Conservation (phyloP, 2,329 filamentous ascomycete species). For the Colletotrichum euphorbiae region DNA sequence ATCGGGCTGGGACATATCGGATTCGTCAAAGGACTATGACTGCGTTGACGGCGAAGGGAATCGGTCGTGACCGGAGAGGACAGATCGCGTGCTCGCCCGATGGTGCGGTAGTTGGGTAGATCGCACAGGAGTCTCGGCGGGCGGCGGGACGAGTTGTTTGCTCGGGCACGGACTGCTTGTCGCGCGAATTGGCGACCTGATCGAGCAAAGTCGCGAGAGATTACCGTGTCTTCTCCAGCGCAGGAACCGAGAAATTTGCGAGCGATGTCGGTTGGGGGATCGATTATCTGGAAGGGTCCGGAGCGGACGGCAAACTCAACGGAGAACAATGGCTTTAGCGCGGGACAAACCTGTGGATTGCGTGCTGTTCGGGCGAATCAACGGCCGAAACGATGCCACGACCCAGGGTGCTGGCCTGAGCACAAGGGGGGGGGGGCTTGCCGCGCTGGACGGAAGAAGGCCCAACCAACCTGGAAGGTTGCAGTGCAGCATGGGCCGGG, state of each 20-base stretch:
- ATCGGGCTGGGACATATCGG: conserved; percentile 33
- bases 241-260: conserved; percentile 9
- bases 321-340: conserved; percentile 24
- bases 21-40: conserved; percentile 1
- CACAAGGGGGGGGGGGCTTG: background rate
- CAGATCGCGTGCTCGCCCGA: conserved; percentile 27
- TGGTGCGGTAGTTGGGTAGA: conserved; percentile 17
- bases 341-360: conserved; percentile 20
- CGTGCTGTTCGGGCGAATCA: conserved; percentile 39
- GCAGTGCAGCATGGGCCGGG: conserved; percentile 5
- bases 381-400: conserved; percentile 35
- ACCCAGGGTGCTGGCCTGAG: conserved; percentile 21
- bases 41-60: conserved; percentile 1
- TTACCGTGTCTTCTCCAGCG: conserved; percentile 31
- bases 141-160: conserved; percentile 11
- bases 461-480: background rate
- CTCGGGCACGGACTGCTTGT: conserved; percentile 16
- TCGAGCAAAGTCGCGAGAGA: conserved; percentile 19
- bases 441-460: background rate
- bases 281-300: conserved; percentile 16
- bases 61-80: conserved; percentile 8
- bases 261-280: conserved; percentile 32
- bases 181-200: conserved; percentile 6
- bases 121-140: conserved; percentile 11
- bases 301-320: conserved; percentile 21